These are phyloP conservation scores for Ogataea ganodermae DNA, from an alignment of 805 yeast genomes.

Conservation along the genomic window DNA sequence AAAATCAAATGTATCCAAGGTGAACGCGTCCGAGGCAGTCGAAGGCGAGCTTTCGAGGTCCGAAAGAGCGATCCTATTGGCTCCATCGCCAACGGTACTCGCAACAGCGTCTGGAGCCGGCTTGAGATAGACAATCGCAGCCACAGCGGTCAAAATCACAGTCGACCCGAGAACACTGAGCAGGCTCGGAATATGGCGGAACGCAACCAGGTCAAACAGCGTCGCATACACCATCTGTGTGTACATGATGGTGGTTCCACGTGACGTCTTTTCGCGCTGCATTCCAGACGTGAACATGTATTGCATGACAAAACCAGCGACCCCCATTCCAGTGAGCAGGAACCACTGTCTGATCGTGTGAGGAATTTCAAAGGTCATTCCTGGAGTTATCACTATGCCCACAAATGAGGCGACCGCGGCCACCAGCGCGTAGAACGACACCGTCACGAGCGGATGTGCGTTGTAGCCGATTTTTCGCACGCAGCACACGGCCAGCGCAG, in stretches of 20 bases:
- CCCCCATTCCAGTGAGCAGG: slow-evolving; percentile 60
- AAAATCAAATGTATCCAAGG: background rate
- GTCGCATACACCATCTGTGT: slow-evolving; percentile 78
- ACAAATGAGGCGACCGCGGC: slow-evolving; percentile 56
- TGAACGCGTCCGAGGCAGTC: background rate
- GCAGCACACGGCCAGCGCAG: slow-evolving; percentile 66
- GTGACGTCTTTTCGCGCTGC: slow-evolving; percentile 76
- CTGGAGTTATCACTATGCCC: slow-evolving; percentile 58
- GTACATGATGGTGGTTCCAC: slow-evolving; percentile 74
- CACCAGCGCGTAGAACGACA: slow-evolving; percentile 69
- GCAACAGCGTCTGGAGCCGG: slow-evolving; percentile 27
- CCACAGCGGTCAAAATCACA: slow-evolving; percentile 67
- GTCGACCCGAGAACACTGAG: slow-evolving; percentile 70
- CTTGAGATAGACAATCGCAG: slow-evolving; percentile 56
- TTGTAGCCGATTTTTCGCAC: slow-evolving; percentile 73
- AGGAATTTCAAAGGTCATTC: slow-evolving; percentile 61
- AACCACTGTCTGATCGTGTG: slow-evolving; percentile 65
- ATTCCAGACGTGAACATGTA: slow-evolving; percentile 77
- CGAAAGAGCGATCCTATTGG: background rate
- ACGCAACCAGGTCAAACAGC: slow-evolving; percentile 69
- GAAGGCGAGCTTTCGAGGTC: slow-evolving; percentile 1
- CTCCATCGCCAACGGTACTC: background rate
- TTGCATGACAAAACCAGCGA: slow-evolving; percentile 83
- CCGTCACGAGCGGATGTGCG: slow-evolving; percentile 81
- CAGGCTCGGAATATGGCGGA: slow-evolving; percentile 71